Evolutionary conservation across 129 eudicot genomes (phyloP), one percentile per base, ranked within the genome.

Genomic region (Silybum marianum): DNA sequence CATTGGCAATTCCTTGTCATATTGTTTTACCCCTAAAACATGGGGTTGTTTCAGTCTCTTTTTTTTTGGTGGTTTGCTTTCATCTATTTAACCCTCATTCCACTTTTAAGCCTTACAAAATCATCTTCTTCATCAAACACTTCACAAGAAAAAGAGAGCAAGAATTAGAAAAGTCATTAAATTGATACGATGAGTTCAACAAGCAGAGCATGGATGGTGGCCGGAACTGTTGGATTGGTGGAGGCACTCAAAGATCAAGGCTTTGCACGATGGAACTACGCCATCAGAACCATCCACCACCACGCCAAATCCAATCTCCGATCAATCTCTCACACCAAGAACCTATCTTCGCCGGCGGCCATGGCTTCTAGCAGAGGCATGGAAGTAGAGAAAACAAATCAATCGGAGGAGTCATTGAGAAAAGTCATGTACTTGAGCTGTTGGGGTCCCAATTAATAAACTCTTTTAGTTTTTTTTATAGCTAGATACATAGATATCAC

Each of bases 221-320:
- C 88, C 6, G 90, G 78, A 38, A 87, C 81, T 22, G 82, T 87
- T 1, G 93, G 93, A 26, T 46, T 85, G 39, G 90, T 85, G 32
- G 90, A 88, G 60, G 96, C 91, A 10, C 69, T 90, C 3, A 90
- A 88, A 69, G 94, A 90, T 74, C 94, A 90, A 58, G 94, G 91
- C 0, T 86, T 89, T 42, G 85, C 90, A 48, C 86, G 91, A 42
- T 91, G 97, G 97, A 91, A 91, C 70, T 77, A 87, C 78, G 80
- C 93, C 76, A 68, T 89, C 14, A 82, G 89, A 46, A 38, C 85
- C 25, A 7, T 89, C 3, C 93, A 89, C 36, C 91, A 88, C 8
- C 86, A 88, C 69, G 81, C 82, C 69, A 91, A 85, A 74, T 76
- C 75, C 68, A 87, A 87, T 30, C 80, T 87, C 79, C 84, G 86